Evolutionary conservation across 2,329 filamentous ascomycete genomes (phyloP).

Genomic region (Hysterium pulicare): DNA sequence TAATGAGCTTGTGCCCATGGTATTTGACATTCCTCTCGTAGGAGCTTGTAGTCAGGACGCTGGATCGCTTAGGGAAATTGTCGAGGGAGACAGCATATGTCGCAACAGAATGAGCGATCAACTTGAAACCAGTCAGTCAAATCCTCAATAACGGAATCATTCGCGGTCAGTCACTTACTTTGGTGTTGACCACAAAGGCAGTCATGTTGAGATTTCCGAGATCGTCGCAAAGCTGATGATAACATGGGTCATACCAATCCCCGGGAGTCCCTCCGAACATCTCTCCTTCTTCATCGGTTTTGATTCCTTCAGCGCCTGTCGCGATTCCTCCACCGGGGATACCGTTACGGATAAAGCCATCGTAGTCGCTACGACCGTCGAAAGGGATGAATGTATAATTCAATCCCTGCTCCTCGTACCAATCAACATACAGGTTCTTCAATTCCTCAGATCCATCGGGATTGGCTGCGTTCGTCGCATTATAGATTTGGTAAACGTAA

Average conservation of each 20-base stretch:
- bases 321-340: conserved; percentile 74
- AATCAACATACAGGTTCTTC: conserved; percentile 61
- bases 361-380: conserved; percentile 77
- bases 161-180: no score
- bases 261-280: conserved; percentile 70
- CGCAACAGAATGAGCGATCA: conserved; percentile 37
- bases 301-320: conserved; percentile 73
- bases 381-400: conserved; percentile 71
- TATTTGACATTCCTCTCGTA: conserved; percentile 26
- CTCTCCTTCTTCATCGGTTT: conserved; percentile 63
- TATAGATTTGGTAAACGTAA: conserved; percentile 54
- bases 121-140: conserved; percentile 15
- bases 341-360: conserved; percentile 68
- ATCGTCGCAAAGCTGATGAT: conserved; percentile 52
- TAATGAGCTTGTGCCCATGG: conserved; percentile 33
- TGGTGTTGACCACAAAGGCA: conserved; percentile 51
- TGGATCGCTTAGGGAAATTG: conserved; percentile 31
- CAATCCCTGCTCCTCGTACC: conserved; percentile 59
- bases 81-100: conserved; percentile 34
- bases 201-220: conserved; percentile 50
- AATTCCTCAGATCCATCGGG: background rate
- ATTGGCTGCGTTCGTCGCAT: conserved; percentile 61
- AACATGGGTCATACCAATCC: conserved; percentile 51
- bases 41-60: conserved; percentile 12
- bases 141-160: background rate